A percentile compares a stretch with the other conserved stretches of the same genome.
Evolutionary conservation across 495 filamentous ascomycete genomes (phyloP).

Genomic region (Talaromyces proteolyticus): DNA sequence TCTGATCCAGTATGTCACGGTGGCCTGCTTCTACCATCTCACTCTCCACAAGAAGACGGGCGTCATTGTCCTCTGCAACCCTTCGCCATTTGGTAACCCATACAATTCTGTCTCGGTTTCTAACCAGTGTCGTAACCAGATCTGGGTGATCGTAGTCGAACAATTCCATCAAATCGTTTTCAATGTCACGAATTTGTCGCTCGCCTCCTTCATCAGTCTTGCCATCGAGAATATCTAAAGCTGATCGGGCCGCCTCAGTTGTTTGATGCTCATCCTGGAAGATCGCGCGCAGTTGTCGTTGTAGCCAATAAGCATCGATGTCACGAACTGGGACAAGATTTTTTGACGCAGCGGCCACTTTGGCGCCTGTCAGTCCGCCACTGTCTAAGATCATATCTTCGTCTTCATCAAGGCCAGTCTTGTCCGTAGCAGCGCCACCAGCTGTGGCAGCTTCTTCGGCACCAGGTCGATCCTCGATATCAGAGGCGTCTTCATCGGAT

Average conservation of each 20-base stretch:
- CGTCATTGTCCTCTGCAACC: conserved; percentile 74
- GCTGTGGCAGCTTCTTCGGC: conserved; percentile 47
- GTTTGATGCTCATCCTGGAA: conserved; percentile 88
- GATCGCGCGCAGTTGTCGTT: conserved; percentile 80
- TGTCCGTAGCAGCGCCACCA: conserved; percentile 40
- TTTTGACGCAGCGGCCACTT: conserved; percentile 45
- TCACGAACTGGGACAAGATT: conserved; percentile 67
- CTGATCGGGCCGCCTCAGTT: conserved; percentile 78
- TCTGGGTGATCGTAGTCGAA: conserved; percentile 97
- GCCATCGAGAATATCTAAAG: conserved; percentile 73
- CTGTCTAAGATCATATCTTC: conserved; percentile 83
- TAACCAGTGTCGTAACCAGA: conserved; percentile 84
- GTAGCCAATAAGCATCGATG: conserved; percentile 97
- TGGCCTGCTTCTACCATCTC: conserved; percentile 90
- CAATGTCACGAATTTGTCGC: conserved; percentile 80
- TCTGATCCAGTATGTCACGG: conserved; percentile 78
- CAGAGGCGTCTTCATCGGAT: conserved; percentile 63
- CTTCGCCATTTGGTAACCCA: conserved; percentile 89
- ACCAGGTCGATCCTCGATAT: conserved; percentile 39
- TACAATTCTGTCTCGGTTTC: conserved; percentile 84
- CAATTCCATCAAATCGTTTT: conserved; percentile 97
- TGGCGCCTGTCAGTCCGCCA: conserved; percentile 31
- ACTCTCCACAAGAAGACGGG: conserved; percentile 71
- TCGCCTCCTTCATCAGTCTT: conserved; percentile 74
- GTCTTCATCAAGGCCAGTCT: conserved; percentile 36